Conservation (phyloP, 2,329 filamentous ascomycete genomes). For the Trichophyton mentagrophytes region DNA sequence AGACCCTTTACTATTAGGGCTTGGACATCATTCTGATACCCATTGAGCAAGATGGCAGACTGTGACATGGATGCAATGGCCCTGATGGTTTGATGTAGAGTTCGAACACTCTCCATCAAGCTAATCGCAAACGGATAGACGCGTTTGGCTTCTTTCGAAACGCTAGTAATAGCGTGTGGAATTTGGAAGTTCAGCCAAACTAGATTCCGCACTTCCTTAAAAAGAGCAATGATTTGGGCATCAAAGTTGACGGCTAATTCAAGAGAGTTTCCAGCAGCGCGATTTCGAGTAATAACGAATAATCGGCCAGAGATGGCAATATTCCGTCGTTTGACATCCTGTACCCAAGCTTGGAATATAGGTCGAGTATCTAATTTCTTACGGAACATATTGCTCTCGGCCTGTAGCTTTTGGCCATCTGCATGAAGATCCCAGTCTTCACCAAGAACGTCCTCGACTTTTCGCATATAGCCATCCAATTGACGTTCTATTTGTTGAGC, state of each 20-base stretch:
- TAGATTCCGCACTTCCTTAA: conserved; percentile 95
- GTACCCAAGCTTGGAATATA: conserved; percentile 91
- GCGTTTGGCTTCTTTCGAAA: conserved; percentile 96
- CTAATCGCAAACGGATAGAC: conserved; percentile 97
- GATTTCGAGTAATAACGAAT: conserved; percentile 77
- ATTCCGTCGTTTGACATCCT: conserved; percentile 76
- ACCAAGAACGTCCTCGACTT: conserved; percentile 95
- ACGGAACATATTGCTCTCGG: conserved; percentile 84
- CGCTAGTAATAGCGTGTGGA: conserved; percentile 85
- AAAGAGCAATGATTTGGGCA: conserved; percentile 88
- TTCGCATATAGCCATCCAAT: conserved; percentile 92
- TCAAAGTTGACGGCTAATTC: conserved; percentile 95
- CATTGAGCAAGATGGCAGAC: conserved; percentile 74
- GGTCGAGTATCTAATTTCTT: conserved; percentile 89
- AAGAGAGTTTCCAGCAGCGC: conserved; percentile 77
- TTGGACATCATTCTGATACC: conserved; percentile 86
- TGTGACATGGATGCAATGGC: conserved; percentile 76
- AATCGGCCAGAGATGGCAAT: conserved; percentile 85
- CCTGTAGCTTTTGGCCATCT: conserved; percentile 85
- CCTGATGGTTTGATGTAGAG: conserved; percentile 74
- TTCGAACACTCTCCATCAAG: conserved; percentile 96
- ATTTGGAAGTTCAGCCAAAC: conserved; percentile 91
- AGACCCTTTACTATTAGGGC: conserved; percentile 72
- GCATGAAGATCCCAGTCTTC: conserved; percentile 88
- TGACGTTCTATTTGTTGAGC: conserved; percentile 94